Evolutionary conservation across 441 rosid genomes (phyloP), one percentile per base, ranked within the genome.

Genomic region (Adansonia grandidieri): DNA sequence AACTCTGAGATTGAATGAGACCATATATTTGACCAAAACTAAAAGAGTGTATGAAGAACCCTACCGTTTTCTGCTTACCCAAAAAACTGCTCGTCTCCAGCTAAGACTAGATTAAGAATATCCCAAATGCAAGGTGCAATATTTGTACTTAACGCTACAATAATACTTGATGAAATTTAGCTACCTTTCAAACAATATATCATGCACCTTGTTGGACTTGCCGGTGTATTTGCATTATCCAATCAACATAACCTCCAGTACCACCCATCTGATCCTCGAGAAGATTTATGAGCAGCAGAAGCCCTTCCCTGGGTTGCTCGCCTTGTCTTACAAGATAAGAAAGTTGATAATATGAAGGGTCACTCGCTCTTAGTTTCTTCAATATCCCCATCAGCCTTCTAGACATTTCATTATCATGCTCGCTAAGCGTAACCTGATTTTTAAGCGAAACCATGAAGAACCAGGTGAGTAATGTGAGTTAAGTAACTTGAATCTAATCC

Each of bases 281-380:
- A 77, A 97, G 97, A 86, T 94, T 91, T 58, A 89, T 79, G 48
- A 92, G 98, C 57, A 97, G 89, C 82, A 93, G 85, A 80, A 86
- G 84, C 17, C 97, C 99, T 89, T 97, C 98, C 84, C 96, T 87
- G 48, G 98, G 97, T 84, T 97, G 98, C 76, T 97, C 98, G 72
- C 99, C 98, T 90, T 97, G 98, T 76, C 99, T 90, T 20, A 95
- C 95, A 58, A 95, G 96, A 77, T 87, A 85, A 77, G 94, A 84
- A 72, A 88, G 83, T 78, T 90, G 97, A 82, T 93, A 84, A 83
- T 91, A 93, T 4, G 98, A 90, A 71, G 82, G 86, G 80, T 97
- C 97, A 17, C 77, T 81, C 79, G 88, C 97, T 86, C 97, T 88
- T 75, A 92, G 77, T 81, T 88, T 90, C 86, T 89, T 86, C 69